Percentiles rank a stretch among this genome's conserved stretches.
Conservation (phyloP, 1,139 yeast species). For the Candida smagusa region DNA sequence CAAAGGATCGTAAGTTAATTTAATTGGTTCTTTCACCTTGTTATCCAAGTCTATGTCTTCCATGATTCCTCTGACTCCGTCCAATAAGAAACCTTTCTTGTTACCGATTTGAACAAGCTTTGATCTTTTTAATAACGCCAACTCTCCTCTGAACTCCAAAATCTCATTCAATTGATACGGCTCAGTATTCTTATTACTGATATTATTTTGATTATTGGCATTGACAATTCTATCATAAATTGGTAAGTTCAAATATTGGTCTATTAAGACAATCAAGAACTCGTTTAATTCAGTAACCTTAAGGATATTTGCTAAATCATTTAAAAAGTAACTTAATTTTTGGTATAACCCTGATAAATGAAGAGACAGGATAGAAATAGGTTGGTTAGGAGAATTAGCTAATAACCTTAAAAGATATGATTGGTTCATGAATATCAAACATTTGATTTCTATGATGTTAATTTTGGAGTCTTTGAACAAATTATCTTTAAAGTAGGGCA, state of each 20-base stretch:
- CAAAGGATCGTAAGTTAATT: slow-evolving; percentile 15
- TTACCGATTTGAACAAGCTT: slow-evolving; percentile 37
- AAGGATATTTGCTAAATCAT: slow-evolving; percentile 29
- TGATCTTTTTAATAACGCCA: slow-evolving; percentile 43
- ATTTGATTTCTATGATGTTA: slow-evolving; percentile 24
- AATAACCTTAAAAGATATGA: slow-evolving; percentile 26
- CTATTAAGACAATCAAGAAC: slow-evolving; percentile 30
- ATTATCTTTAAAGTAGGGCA: slow-evolving; percentile 16
- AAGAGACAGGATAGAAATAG: slow-evolving; percentile 30
- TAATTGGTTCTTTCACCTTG: not conserved
- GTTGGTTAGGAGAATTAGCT: slow-evolving; percentile 24
- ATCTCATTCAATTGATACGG: slow-evolving; percentile 25
- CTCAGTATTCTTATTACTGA: slow-evolving; percentile 10
- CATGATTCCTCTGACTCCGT: slow-evolving; percentile 31
- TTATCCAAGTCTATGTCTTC: slow-evolving; percentile 24
- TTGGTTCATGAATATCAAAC: slow-evolving; percentile 28
- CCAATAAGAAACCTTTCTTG: slow-evolving; percentile 29
- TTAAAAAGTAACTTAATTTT: slow-evolving; percentile 33
- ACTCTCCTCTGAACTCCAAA: slow-evolving; percentile 45
- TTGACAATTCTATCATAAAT: slow-evolving; percentile 21
- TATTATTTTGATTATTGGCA: slow-evolving; percentile 11
- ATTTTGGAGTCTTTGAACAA: slow-evolving; percentile 13
- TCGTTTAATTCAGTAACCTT: slow-evolving; percentile 19
- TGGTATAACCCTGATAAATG: slow-evolving; percentile 33
- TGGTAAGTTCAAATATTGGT: slow-evolving; percentile 28